Evolutionary conservation across 352 stramenopile genomes (phyloP).

Genomic region (Paralagenidium karlingii): DNA sequence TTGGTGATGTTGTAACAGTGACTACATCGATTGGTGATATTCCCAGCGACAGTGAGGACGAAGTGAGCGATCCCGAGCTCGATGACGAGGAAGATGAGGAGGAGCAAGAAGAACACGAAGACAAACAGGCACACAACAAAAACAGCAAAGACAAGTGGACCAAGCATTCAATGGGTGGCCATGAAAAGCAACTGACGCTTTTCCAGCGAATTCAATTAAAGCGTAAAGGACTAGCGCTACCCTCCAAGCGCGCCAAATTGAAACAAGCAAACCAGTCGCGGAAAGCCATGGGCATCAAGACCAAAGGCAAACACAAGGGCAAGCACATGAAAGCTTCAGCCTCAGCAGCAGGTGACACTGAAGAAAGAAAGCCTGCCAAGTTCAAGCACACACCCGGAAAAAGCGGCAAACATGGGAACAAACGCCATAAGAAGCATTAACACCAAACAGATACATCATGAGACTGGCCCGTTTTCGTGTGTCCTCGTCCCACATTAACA

Average conservation of each 20-base stretch:
- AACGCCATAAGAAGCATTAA: too few species aligned
- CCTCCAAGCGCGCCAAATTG: constrained; percentile 73
- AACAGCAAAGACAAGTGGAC: constrained; percentile 12
- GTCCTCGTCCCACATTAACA: too few species aligned
- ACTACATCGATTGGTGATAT: constrained; percentile 70
- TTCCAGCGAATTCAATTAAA: constrained; percentile 85
- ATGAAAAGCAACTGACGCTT: constrained; percentile 62
- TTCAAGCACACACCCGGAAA: too few species aligned
- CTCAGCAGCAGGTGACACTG: too few species aligned
- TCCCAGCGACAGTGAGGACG: constrained; percentile 59
- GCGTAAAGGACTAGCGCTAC: constrained; percentile 64
- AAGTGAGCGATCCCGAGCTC: constrained; percentile 18
- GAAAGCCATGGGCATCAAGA: constrained; percentile 69
- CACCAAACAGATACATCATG: too few species aligned
- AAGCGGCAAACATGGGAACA: too few species aligned
- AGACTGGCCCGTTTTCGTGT: too few species aligned
- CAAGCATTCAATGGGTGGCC: too few species aligned
- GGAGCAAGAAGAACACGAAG: constrained; percentile 12
- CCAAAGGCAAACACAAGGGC: too few species aligned
- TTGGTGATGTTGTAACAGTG: constrained; percentile 78
- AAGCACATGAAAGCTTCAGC: too few species aligned
- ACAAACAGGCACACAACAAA: constrained; percentile 16
- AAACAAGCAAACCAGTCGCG: constrained; percentile 56
- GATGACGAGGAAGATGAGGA: constrained; percentile 28
- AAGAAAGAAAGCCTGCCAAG: too few species aligned